Base-by-base conservation (phyloP, 129 eudicot genomes). In the Mikania micrantha region DNA sequence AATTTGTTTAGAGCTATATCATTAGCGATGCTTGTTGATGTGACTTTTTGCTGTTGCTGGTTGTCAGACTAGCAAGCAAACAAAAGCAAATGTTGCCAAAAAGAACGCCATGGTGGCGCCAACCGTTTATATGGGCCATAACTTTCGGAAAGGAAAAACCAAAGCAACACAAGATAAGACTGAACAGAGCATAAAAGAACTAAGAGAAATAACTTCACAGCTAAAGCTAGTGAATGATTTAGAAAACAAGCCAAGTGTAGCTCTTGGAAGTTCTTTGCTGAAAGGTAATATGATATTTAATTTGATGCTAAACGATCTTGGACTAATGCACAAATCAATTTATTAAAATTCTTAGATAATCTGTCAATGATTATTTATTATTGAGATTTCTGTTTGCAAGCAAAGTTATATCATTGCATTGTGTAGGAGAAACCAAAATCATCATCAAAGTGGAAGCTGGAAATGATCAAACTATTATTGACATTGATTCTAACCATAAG, bases 401-500 rank as follows among this genome's bases (percentile, higher is more conserved):
- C n/a, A n/a, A n/a, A n/a, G n/a, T n/a, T n/a, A n/a, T 24, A 24
- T 68, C 53, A 7, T 60, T 67, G 39, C 42, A 56, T 64, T 41
- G 39, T 82, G 82, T 84, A 77, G 88, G 60, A 34, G 85, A 66
- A 60, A 70, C 34, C 45, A 48, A 48, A 66, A 67, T 27, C 77
- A 75, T 66, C 49, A 66, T 47, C 66, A 68, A 80, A 64, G 50
- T 71, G 35, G 86, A 73, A 75, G 50, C 45, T 36, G 74, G 77
- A 40, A 72, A 75, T 10, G 77, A 61, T 28, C 64, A 62, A 28
- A 64, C 71, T 20, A 48, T 93, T 74, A 44, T 69, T 36, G 87
- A 89, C 69, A 85, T 93, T 72, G 99, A 93, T 68, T 80, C 85
- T 38, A 75, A 75, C 71, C 83, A 81, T 74, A 84, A 79, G 78